Base-by-base conservation (phyloP, 805 yeast genomes). In the Metschnikowia bowlesiae region DNA sequence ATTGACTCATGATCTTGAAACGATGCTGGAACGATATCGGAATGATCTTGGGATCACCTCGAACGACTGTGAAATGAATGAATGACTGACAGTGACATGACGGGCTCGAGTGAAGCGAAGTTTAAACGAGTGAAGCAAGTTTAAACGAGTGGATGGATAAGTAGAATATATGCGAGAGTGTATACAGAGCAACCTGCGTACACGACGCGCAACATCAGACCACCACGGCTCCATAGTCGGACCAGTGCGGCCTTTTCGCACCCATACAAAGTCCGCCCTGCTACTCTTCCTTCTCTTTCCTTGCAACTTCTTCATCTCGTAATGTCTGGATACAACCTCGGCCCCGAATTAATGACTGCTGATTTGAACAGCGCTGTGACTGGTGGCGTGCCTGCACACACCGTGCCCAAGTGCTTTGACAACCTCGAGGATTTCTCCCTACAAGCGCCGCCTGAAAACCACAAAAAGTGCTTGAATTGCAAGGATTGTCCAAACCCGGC, bases 161-260 rank as follows among this genome's bases (percentile, higher is more conserved):
- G 6, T 35, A 22, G 38, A 35, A 35, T 14, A 8, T n/a, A 14
- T 9, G 10, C 18, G 9, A 6, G 38, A 26, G 26, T 39, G 43
- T 22, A 29, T 29, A 5, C 26, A n/a, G 35, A n/a, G 34, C 10
- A 35, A 9, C 18, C 46, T 42, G 46, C 46, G 32, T 13, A 30
- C 39, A 28, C 32, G 32, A 22, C 26, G 34, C 43, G 43, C 43
- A 26, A 36, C 39, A 43, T 44, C 46, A 44, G 46, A 36, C 46
- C 46, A 44, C 39, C 40, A 34, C 33, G 34, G 34, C 39, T 36
- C 46, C 46, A 44, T 39, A 35, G 7, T 44, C 46, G 46, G 46
- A 44, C 46, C 28, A 35, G 46, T 41, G 13, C 18, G 34, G 14
- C 39, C 28, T 7, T 44, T 44, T 44, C 46, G 46, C 46, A 44